Evolutionary conservation across 2,329 filamentous ascomycete species (phyloP).

Genomic region (Botrytis elliptica): DNA sequence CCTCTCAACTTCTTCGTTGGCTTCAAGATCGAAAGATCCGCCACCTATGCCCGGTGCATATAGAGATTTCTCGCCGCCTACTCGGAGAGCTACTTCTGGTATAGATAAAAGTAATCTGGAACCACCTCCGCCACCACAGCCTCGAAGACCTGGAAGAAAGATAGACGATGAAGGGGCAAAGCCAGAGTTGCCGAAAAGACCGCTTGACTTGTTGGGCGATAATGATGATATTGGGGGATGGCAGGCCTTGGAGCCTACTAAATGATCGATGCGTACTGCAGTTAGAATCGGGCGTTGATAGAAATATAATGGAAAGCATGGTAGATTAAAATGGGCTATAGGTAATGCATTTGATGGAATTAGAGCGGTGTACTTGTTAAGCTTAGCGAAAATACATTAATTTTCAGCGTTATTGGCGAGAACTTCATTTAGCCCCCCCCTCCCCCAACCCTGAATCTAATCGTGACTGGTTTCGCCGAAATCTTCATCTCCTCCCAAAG

Average conservation of each 20-base stretch:
- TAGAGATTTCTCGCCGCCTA: constrained; percentile 32
- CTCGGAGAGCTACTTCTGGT: constrained; percentile 28
- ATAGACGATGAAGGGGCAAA: constrained; percentile 28
- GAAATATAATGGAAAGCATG: background rate
- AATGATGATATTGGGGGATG: constrained; percentile 33
- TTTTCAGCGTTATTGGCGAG: background rate
- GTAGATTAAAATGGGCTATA: constrained; percentile 1
- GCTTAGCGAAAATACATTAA: background rate
- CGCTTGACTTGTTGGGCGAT: constrained; percentile 34
- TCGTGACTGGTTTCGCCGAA: background rate
- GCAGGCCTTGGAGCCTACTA: constrained; percentile 35
- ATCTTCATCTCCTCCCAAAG: background rate
- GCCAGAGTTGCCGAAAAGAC: constrained; percentile 35
- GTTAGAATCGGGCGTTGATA: background rate
- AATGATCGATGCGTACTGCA: background rate
- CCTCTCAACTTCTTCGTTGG: constrained; percentile 26
- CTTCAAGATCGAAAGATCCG: constrained; percentile 21
- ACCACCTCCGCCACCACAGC: constrained; percentile 34
- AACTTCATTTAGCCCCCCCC: background rate
- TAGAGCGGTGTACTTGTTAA: too few species aligned
- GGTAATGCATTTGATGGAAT: background rate
- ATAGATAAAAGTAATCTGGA: constrained; percentile 19
- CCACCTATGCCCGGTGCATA: constrained; percentile 17
- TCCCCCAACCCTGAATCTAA: too few species aligned
- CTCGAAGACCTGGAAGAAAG: constrained; percentile 27